Evolutionary conservation across 495 filamentous ascomycete genomes (phyloP), one percentile per base, ranked within the genome.

Genomic region (Aspergillus haitiensis): DNA sequence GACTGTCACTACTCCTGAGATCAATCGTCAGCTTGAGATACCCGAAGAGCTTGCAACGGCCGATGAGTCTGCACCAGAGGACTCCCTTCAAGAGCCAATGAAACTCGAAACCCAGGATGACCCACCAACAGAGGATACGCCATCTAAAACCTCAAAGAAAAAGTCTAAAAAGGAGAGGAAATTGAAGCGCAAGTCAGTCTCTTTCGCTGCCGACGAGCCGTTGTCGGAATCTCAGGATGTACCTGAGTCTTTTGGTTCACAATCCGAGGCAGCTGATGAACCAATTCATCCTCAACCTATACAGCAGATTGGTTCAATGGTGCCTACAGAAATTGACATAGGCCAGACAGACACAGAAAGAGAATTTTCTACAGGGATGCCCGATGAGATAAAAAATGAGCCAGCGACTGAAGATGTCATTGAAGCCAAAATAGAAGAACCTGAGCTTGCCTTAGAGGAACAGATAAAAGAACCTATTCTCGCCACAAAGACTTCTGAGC

Each of bases 161-260:
- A 79, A 79, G 62, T 67, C 74, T n/a, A 78, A 78, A 63, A 80
- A 78, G 56, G 64, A 68, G 33, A 73, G 68, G 64, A 72, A 69
- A 46, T 1, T 3, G 21, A 70, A 76, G 59, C 67, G 60, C 58
- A 63, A 73, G 52, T 70, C 70, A 37, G 62, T 66, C 27, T 52
- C 67, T 34, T 65, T 68, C 15, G 53, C 56, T 11, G 51, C 53
- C 42, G 64, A 67, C 11, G 62, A 69, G 48, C 45, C 65, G 16
- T 5, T 51, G 9, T 10, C n/a, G 37, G 21, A 68, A 54, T 27
- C 52, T 1, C 21, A 56, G 21, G 60, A 64, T 12, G 33, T n/a
- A 34, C 59, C 18, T 10, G 49, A 47, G 46, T 47, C 13, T 3
- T 27, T 27, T 40, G 37, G n/a, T 11, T 3, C 37, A 10, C 37